phyloP scores from a whole-genome alignment of 2,329 filamentous ascomycete species.

The Trichoderma oligosporum region DNA sequence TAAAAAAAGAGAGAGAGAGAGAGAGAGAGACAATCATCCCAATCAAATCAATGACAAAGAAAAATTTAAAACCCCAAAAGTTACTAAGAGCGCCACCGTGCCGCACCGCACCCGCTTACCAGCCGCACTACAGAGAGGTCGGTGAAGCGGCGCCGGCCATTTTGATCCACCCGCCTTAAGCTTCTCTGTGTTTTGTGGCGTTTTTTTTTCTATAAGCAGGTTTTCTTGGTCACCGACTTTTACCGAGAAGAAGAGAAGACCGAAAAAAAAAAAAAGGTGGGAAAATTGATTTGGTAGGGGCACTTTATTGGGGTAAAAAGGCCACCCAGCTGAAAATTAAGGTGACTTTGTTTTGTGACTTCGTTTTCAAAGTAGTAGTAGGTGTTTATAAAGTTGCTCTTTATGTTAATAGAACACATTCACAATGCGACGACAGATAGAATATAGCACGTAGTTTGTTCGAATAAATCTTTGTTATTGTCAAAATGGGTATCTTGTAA shows the following conservation, averaged over 20 bases:
- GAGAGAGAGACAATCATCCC: background rate
- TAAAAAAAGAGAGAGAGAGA: background rate
- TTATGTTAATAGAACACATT: too few species aligned
- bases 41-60: background rate
- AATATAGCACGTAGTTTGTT: background rate
- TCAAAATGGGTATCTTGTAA: constrained; percentile 15
- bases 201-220: background rate
- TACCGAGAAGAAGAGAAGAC: too few species aligned
- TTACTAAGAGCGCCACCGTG: constrained; percentile 8
- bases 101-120: constrained; percentile 15
- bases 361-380: too few species aligned
- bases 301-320: background rate
- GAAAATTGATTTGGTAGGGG: background rate
- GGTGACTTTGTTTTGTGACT: too few species aligned
- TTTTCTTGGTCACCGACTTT: constrained; percentile 12
- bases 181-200: background rate
- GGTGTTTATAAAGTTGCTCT: too few species aligned
- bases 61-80: too few species aligned
- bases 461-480: background rate
- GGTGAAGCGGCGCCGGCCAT: too few species aligned
- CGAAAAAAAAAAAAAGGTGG: background rate
- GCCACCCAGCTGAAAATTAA: too few species aligned
- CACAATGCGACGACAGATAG: too few species aligned
- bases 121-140: background rate
- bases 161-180: too few species aligned